phyloP scores from a whole-genome alignment of 805 yeast genomes.

The Hanseniaspora guilliermondii region DNA sequence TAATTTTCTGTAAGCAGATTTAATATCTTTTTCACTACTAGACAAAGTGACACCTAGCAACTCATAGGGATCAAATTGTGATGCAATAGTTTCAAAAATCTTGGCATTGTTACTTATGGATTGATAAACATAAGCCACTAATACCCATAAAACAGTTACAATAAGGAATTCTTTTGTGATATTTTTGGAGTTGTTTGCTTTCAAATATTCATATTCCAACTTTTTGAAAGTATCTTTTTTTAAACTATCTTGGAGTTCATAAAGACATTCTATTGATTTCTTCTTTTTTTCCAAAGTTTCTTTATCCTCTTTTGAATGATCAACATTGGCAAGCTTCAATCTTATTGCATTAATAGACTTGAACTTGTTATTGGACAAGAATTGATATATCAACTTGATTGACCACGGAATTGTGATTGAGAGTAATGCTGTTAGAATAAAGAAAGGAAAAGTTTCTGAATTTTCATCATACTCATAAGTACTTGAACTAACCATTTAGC shows the following conservation, averaged over 20 bases:
- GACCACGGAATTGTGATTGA: conserved; percentile 60
- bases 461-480: conserved; percentile 60
- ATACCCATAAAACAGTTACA: conserved; percentile 46
- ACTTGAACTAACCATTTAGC: conserved; percentile 2
- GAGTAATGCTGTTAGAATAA: conserved; percentile 58
- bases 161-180: neutral
- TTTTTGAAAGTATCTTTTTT: conserved; percentile 26
- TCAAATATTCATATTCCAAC: conserved; percentile 14
- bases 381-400: conserved; percentile 1
- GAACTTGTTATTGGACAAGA: neutral
- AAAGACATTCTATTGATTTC: conserved; percentile 22
- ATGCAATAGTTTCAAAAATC: conserved; percentile 33
- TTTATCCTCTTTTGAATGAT: neutral
- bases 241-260: conserved; percentile 27
- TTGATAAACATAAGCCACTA: conserved; percentile 14
- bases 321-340: neutral
- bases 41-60: conserved; percentile 44
- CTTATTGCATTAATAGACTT: neutral
- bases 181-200: conserved; percentile 16
- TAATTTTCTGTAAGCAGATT: conserved; percentile 70
- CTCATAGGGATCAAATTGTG: conserved; percentile 77
- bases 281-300: conserved; percentile 5
- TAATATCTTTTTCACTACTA: conserved; percentile 65
- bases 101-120: conserved; percentile 33
- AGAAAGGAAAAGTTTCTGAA: conserved; percentile 89